Evolutionary conservation across 805 yeast species (phyloP).

Genomic region (Phaffomyces opuntiae): DNA sequence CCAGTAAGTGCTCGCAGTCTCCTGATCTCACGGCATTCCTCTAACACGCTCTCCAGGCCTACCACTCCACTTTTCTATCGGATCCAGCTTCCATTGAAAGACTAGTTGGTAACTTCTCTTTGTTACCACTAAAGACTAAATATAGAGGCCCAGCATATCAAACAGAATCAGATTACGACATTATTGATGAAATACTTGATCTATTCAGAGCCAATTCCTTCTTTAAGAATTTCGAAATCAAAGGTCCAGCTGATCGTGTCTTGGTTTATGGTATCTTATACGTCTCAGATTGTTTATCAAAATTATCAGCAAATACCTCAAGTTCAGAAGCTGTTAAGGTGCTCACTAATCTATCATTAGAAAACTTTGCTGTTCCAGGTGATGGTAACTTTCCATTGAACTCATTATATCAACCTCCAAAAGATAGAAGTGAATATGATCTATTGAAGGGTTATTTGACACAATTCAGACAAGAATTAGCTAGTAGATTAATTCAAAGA

Average conservation of each 20-base stretch:
- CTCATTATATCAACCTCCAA: slow-evolving; percentile 65
- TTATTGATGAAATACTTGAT: slow-evolving; percentile 85
- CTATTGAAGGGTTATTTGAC: slow-evolving; percentile 73
- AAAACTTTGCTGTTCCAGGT: slow-evolving; percentile 88
- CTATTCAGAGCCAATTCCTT: slow-evolving; percentile 93
- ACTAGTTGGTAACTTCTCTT: slow-evolving; percentile 66
- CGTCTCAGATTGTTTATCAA: slow-evolving; percentile 75
- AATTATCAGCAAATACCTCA: slow-evolving; percentile 42
- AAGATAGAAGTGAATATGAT: slow-evolving; percentile 68
- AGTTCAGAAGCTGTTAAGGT: slow-evolving; percentile 54
- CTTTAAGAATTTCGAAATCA: slow-evolving; percentile 94
- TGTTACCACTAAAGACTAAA: slow-evolving; percentile 79
- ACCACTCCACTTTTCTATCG: slow-evolving; percentile 70
- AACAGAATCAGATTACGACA: slow-evolving; percentile 70
- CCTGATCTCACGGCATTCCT: not conserved
- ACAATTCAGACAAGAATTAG: slow-evolving; percentile 93
- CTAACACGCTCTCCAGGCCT: slow-evolving; percentile 36
- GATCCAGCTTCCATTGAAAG: slow-evolving; percentile 54
- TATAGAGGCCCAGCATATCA: slow-evolving; percentile 92
- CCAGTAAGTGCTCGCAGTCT: slow-evolving; percentile 6
- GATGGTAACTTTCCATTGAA: slow-evolving; percentile 92
- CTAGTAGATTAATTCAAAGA: slow-evolving; percentile 68
- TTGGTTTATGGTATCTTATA: slow-evolving; percentile 90
- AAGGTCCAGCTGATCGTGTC: slow-evolving; percentile 89
- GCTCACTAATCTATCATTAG: slow-evolving; percentile 82